A percentile compares a stretch with the other conserved stretches of the same genome.
Conservation (phyloP, 2,329 filamentous ascomycete species). For the Fusarium sp. region DNA sequence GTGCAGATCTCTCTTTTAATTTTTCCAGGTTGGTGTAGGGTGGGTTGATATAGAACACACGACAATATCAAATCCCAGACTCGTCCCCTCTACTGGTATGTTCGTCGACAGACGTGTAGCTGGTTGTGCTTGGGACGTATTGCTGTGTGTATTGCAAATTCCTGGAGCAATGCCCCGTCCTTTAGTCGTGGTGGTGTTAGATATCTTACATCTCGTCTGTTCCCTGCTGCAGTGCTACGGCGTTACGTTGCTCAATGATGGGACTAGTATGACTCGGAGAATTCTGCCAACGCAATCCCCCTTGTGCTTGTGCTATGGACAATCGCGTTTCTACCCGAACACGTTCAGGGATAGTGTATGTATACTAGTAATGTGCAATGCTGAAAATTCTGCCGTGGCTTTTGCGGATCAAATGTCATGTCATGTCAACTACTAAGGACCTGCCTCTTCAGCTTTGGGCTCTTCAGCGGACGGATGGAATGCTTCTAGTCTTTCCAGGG, state of each 20-base stretch:
- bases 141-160: too few species aligned
- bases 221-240: constrained; percentile 20
- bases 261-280: constrained; percentile 46
- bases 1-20: not conserved
- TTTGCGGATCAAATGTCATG: too few species aligned
- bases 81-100: too few species aligned
- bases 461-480: constrained; percentile 2
- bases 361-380: not conserved
- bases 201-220: constrained; percentile 16
- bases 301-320: constrained; percentile 43
- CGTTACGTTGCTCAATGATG: constrained; percentile 39
- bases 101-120: too few species aligned
- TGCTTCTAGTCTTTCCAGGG: constrained; percentile 19
- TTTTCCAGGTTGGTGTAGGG: constrained; percentile 2
- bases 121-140: too few species aligned
- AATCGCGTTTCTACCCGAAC: constrained; percentile 32
- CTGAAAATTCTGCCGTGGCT: constrained; percentile 9
- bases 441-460: not conserved
- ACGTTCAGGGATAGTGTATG: constrained; percentile 6
- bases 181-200: not conserved
- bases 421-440: not conserved
- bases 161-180: too few species aligned
- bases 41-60: not conserved
- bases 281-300: constrained; percentile 44
- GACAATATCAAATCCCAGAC: not conserved